Evolutionary conservation across 2,329 filamentous ascomycete species (phyloP).

Genomic region (Decorospora gaudefroyi): DNA sequence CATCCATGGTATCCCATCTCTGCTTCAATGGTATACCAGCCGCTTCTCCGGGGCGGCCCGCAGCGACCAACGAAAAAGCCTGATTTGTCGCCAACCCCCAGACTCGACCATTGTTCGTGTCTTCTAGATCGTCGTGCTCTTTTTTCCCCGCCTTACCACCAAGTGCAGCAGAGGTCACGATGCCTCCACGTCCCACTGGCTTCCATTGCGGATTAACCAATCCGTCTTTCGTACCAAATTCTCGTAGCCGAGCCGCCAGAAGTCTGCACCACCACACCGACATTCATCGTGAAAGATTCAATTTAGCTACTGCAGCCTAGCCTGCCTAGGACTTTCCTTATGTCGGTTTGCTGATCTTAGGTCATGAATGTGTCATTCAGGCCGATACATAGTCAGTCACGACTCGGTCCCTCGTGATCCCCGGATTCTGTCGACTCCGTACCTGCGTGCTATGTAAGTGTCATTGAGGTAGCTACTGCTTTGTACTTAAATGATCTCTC

Average conservation of each 20-base stretch:
- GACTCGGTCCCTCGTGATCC: slow-evolving; percentile 1
- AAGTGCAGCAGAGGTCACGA: neutral
- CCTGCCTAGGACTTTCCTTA: neutral
- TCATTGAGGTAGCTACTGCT: neutral
- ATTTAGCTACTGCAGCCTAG: neutral
- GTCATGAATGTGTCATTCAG: slow-evolving; percentile 1
- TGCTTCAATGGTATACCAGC: neutral
- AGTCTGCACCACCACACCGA: neutral
- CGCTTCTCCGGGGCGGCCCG: slow-evolving; percentile 1
- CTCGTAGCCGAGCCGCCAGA: no score
- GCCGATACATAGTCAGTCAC: neutral
- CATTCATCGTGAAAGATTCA: neutral
- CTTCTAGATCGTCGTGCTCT: neutral
- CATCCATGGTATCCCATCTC: neutral
- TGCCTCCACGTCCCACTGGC: neutral
- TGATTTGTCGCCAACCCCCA: neutral
- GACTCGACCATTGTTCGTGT: neutral
- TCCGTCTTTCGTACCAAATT: no score
- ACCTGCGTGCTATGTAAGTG: neutral
- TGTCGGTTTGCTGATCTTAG: neutral
- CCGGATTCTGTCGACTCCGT: neutral
- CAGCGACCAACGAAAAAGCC: neutral
- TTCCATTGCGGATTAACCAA: neutral
- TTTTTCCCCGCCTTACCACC: neutral
- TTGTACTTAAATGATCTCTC: no score